Base-by-base conservation (phyloP, 1,139 yeast species). In the Blastobotrys illinoisensis region DNA sequence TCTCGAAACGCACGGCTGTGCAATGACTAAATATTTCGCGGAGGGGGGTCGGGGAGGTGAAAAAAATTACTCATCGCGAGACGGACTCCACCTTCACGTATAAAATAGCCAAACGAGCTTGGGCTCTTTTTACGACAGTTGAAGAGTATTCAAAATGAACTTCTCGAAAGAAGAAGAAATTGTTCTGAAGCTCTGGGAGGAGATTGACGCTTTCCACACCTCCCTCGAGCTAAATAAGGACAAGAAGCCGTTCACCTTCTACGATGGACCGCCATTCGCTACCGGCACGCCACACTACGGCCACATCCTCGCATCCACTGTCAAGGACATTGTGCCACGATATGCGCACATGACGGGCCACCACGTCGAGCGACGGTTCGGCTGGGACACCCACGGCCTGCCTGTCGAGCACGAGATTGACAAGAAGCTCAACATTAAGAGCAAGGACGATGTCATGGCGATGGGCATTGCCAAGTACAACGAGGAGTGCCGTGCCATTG, bases 201-300 rank as follows among this genome's bases (percentile, higher is more conserved):
- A 90, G 59, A 79, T 88, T 64, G 87, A 90, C 71, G 99, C 99
- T 19, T 95, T 95, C 77, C 90, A 89, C 62, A 85, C 88, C 52
- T 84, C 96, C 47, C 72, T 90, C 62, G 85, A 90, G 71, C 78
- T 90, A 62, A 88, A 96, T 51, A 79, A 91, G 70, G 98, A 82
- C 57, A 81, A 85, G 62, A 95, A 96, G 45, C 86, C 85, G 55
- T 93, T 91, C 72, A 83, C 97, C 48, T 93, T 93, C 71, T 95
- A 88, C 69, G 99, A 93, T 73, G 99, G 99, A 36, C 99, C 99
- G 11, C 99, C 99, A 62, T 93, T 93, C 73, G 99, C 99, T 56
- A 93, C 99, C 4, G 98, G 99, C 69, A 88, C 97, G 44, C 99
- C 99, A 49, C 99, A 93, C 71, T 95, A 93, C 71, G 99, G 99